phyloP scores from a whole-genome alignment of 495 filamentous ascomycete species.

The Amorphotheca resinae region DNA sequence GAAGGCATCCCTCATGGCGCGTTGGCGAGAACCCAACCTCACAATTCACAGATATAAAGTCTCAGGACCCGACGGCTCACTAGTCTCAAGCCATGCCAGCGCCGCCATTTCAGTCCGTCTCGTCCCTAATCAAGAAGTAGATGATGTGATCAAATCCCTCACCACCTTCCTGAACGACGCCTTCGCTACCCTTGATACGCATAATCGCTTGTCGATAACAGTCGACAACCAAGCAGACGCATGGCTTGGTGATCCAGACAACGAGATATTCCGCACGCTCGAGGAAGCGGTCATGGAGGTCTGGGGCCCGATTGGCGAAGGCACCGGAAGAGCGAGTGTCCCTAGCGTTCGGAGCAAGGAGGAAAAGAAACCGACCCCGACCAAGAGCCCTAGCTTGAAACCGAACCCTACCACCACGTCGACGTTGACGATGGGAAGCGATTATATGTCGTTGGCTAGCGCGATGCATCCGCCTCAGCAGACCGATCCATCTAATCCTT shows the following conservation, averaged over 20 bases:
- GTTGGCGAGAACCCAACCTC: constrained; percentile 92
- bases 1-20: constrained; percentile 70
- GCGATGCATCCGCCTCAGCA: constrained; percentile 2
- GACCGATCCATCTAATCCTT: neutral
- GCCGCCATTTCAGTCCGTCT: constrained; percentile 82
- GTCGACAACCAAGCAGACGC: constrained; percentile 91
- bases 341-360: constrained; percentile 18
- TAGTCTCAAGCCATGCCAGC: constrained; percentile 77
- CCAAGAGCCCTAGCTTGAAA: constrained; percentile 28
- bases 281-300: constrained; percentile 75
- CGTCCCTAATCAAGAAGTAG: constrained; percentile 81
- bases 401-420: constrained; percentile 41
- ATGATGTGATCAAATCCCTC: constrained; percentile 54
- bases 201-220: constrained; percentile 68
- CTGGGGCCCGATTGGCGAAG: constrained; percentile 46
- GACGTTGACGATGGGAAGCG: constrained; percentile 39
- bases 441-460: constrained; percentile 22
- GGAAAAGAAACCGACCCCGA: constrained; percentile 24
- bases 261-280: constrained; percentile 80
- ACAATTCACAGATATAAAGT: constrained; percentile 91
- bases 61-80: constrained; percentile 70
- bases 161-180: constrained; percentile 53
- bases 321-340: constrained; percentile 18
- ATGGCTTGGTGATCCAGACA: constrained; percentile 87
- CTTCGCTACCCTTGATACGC: constrained; percentile 58